Base-by-base conservation (phyloP, 1,284 basidiomycete species). In the Moesziomyces parantarcticus region DNA sequence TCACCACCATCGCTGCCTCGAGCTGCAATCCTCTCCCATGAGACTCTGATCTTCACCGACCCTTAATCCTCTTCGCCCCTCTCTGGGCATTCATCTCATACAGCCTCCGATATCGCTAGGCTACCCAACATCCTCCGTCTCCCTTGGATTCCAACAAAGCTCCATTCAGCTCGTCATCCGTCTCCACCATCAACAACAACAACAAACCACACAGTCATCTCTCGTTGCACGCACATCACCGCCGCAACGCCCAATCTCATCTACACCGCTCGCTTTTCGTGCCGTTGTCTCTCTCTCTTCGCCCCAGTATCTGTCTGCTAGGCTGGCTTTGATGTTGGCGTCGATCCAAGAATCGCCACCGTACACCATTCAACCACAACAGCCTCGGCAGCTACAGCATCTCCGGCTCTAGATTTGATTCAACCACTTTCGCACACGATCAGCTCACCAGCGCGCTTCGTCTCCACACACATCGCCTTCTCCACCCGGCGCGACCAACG, bases 21-120 rank as follows among this genome's bases (percentile, higher is more conserved):
- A 25, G 48, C 22, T 36, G 39, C 46, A 52, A 34, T 25, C 14
- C 45, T 43, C 40, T 40, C 45, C 56, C 41, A 58, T 59, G 58
- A 39, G 52, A 22, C 58, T 54, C 36, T 62, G 52, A 49, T 26
- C 41, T 18, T 13, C 29, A 42, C 34, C 26, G 16, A 22, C 32
- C 36, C n/a, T 26, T 26, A n/a, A n/a, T 21, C 44, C 34, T 46
- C 52, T 23, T 36, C 52, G 55, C 58, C 51, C 56, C 58, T 67
- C 58, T 62, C 8, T 40, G 55, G 55, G 58, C 55, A 46, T 13
- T 21, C 36, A 22, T 23, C 9, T 34, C n/a, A 32, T 13, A 56
- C 50, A 62, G 71, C 71, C 71, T 75, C 71, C 66, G 66, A 70
- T 66, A 66, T 70, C 71, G 71, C 71, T 75, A 75, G 71, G 71